Percentiles rank a stretch among this genome's conserved stretches.
These are phyloP conservation scores for Chamaecrista fasciculata DNA, from an alignment of 306 rosid genomes.

Conservation along the genomic window DNA sequence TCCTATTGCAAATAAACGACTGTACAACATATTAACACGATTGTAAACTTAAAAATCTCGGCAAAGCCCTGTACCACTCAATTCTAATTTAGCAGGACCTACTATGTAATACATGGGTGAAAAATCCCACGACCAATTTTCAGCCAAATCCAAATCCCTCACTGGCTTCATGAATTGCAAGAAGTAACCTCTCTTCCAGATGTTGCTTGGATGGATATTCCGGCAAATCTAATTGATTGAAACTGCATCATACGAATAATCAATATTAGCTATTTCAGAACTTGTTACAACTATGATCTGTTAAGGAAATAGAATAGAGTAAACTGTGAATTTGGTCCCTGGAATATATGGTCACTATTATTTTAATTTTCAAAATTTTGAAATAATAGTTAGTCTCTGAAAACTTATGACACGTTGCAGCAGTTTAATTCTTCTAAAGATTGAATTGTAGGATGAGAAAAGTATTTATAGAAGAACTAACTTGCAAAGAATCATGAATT, in stretches of 20 bases:
- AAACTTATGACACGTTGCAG: too few relatives aligned
- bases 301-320: neutral
- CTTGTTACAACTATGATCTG: neutral
- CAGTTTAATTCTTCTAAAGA: too few relatives aligned
- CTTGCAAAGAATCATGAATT: too few relatives aligned
- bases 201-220: constrained; percentile 72
- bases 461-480: too few relatives aligned
- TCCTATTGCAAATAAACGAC: constrained; percentile 61
- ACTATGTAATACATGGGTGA: constrained; percentile 43
- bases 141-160: constrained; percentile 78
- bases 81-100: constrained; percentile 39
- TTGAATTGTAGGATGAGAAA: too few relatives aligned
- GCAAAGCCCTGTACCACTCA: constrained; percentile 48
- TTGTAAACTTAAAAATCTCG: constrained; percentile 46
- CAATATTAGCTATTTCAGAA: neutral
- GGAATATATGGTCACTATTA: too few relatives aligned
- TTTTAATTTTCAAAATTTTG: too few relatives aligned
- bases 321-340: too few relatives aligned
- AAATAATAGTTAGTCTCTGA: too few relatives aligned
- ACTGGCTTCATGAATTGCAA: constrained; percentile 67
- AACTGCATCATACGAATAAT: constrained; percentile 42
- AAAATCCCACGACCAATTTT: neutral
- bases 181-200: constrained; percentile 66
- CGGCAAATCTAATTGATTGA: constrained; percentile 74
- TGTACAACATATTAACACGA: constrained; percentile 76